phyloP scores from a whole-genome alignment of 768 basidiomycete genomes.

The Pleurotus platypus region DNA sequence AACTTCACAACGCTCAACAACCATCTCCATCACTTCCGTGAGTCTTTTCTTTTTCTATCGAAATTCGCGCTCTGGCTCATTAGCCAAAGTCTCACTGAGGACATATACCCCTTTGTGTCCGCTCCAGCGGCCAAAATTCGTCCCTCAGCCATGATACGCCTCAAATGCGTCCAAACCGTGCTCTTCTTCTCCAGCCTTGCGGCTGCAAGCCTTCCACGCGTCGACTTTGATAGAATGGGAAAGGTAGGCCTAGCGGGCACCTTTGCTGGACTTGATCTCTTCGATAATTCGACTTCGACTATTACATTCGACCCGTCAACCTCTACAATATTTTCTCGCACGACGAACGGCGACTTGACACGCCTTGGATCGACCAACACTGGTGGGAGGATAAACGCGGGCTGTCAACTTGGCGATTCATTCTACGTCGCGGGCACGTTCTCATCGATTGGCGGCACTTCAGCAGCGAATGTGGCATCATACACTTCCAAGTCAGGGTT shows the following conservation, averaged over 20 bases:
- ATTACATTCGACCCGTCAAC: constrained; percentile 66
- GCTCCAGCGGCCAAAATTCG: background rate
- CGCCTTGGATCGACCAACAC: constrained; percentile 73
- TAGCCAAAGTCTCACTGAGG: background rate
- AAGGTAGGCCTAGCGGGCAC: constrained; percentile 84
- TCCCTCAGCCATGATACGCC: constrained; percentile 4
- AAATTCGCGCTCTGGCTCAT: background rate
- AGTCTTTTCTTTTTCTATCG: background rate
- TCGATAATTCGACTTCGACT: constrained; percentile 47
- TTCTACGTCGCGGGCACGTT: constrained; percentile 88
- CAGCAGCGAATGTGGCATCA: constrained; percentile 71
- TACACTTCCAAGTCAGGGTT: constrained; percentile 65
- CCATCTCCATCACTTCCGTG: background rate
- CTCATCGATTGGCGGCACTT: constrained; percentile 56
- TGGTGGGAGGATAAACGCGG: constrained; percentile 73
- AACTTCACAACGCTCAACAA: constrained; percentile 3
- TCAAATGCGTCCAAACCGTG: constrained; percentile 15
- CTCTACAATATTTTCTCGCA: constrained; percentile 68
- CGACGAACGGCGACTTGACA: constrained; percentile 60
- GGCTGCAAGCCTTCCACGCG: constrained; percentile 44
- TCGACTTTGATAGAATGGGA: constrained; percentile 85
- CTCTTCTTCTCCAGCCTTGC: constrained; percentile 26
- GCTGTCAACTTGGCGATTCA: constrained; percentile 64
- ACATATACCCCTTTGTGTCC: constrained; percentile 2
- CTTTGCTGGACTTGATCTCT: constrained; percentile 83